These are phyloP conservation scores for Trichoderma sp. DNA, from an alignment of 2,329 filamentous ascomycete genomes.

Conservation along the genomic window DNA sequence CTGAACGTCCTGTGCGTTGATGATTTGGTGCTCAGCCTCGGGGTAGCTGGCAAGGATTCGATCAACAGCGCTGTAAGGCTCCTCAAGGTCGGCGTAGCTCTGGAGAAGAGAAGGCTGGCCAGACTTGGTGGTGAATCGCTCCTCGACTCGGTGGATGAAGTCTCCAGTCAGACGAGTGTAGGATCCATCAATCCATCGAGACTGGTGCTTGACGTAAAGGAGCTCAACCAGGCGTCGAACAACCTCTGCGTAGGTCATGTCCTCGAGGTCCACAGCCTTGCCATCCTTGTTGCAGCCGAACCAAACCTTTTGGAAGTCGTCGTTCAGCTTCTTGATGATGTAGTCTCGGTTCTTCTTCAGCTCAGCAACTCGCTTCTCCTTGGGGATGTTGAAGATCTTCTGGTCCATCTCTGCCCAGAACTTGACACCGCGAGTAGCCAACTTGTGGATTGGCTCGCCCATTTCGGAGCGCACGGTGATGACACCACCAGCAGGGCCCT, in stretches of 20 bases:
- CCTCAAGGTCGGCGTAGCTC: constrained; percentile 81
- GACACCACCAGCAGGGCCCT: constrained; percentile 84
- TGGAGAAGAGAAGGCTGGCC: constrained; percentile 81
- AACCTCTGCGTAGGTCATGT: constrained; percentile 93
- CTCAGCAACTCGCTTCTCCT: constrained; percentile 85
- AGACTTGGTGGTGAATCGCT: constrained; percentile 77
- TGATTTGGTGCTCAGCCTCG: constrained; percentile 83
- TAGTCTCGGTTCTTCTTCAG: constrained; percentile 84
- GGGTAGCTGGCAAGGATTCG: constrained; percentile 80
- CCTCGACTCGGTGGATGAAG: constrained; percentile 95
- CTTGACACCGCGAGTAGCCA: constrained; percentile 89
- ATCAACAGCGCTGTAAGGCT: constrained; percentile 76
- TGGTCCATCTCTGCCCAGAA: constrained; percentile 99
- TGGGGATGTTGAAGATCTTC: constrained; percentile 95
- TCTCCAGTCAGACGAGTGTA: constrained; percentile 83
- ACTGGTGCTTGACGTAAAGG: constrained; percentile 87
- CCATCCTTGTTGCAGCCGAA: constrained; percentile 83
- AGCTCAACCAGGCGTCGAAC: constrained; percentile 83
- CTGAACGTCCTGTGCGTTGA: constrained; percentile 97
- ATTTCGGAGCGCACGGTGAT: constrained; percentile 98
- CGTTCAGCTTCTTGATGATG: constrained; percentile 94
- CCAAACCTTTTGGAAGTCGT: constrained; percentile 96
- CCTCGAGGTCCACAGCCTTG: constrained; percentile 81
- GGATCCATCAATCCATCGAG: constrained; percentile 86
- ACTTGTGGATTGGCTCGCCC: constrained; percentile 99